These are phyloP conservation scores for Sporothrix protearum DNA, from an alignment of 2,329 filamentous ascomycete genomes.

Conservation along the genomic window DNA sequence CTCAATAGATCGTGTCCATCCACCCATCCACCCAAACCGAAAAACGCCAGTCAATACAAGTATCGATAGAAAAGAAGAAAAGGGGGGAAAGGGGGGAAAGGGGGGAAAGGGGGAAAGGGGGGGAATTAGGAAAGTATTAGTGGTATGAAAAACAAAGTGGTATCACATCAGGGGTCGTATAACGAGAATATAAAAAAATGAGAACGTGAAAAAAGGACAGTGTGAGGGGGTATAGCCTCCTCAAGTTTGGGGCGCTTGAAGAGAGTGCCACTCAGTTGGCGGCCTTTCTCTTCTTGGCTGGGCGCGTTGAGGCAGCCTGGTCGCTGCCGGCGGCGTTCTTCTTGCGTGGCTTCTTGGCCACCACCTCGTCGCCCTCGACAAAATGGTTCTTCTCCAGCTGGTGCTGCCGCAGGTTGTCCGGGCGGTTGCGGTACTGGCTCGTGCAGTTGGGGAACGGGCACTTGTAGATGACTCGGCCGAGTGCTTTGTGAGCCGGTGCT, in stretches of 20 bases:
- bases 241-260: neutral
- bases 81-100: neutral
- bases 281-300: conserved; percentile 49
- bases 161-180: conserved; percentile 17
- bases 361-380: conserved; percentile 43
- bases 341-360: conserved; percentile 24
- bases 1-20: neutral
- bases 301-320: conserved; percentile 38
- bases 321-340: conserved; percentile 12
- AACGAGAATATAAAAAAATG: neutral
- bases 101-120: neutral
- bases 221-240: neutral
- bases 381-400: conserved; percentile 56
- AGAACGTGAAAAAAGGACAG: neutral
- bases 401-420: conserved; percentile 55
- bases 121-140: neutral
- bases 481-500: conserved; percentile 55
- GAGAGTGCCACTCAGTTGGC: conserved; percentile 3
- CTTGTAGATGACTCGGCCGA: conserved; percentile 50
- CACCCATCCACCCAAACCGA: neutral
- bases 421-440: conserved; percentile 54
- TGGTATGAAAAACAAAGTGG: neutral
- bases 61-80: neutral
- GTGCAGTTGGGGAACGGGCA: conserved; percentile 53
- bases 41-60: neutral